Base-by-base conservation (phyloP, 192 early-diverging fungal species). In the Pecoramyces ruminantium region DNA sequence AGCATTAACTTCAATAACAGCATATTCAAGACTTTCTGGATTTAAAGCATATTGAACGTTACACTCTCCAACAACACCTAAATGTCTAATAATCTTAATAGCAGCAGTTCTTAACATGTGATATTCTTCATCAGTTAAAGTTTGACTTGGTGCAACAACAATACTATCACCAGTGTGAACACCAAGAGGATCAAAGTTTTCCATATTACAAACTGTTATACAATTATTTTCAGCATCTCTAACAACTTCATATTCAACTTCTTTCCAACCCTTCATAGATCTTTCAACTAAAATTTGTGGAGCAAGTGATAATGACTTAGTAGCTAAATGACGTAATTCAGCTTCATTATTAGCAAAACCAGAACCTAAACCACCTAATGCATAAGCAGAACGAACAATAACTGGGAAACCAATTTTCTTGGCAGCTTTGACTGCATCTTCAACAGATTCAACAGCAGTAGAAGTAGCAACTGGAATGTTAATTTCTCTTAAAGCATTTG, bases 131-230 rank as follows among this genome's bases (percentile, higher is more conserved):
- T 99, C 97, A 78, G 90, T 92, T 77, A 99, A 87, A n/a, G 97
- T 99, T 88, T 98, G 96, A 80, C 91, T 93, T 28, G 97, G 97
- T 12, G 97, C 97, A 29, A 99, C 95, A 13, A 99, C 97, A 80
- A 99, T 99, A n/a, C 95, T 97, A 85, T 99, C 97, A 81, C 97
- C 97, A 4, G 97, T 99, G 87, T 99, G 97, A 67, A 95, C 94
- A 29, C 97, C 96, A 39, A 99, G 92, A 29, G 97, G 97, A 82
- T 99, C 97, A 89, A 99, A 98, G 92, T 99, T 99, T 86, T 99
- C 96, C 96, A 98, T 99, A 90, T 99, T 99, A 87, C 97, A 99
- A 51, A 99, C 96, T 30, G 97, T 98, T 80, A 99, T 96, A 86
- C 97, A 99, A 88, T 99, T 99, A 86, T 99, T 92, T 78, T 92